phyloP scores from a whole-genome alignment of 805 yeast species.

The Kodamaea laetipori region DNA sequence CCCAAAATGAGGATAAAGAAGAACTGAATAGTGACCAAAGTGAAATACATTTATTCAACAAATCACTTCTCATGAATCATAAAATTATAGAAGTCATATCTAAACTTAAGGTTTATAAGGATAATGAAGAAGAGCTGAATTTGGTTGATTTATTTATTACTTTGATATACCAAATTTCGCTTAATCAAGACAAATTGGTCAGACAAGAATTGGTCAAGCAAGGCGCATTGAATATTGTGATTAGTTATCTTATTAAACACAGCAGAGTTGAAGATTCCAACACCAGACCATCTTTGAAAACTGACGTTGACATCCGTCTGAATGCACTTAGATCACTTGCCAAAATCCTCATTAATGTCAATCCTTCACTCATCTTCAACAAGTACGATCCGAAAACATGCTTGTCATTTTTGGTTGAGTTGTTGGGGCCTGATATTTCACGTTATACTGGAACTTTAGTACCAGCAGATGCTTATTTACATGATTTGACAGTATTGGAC shows the following conservation, averaged over 20 bases:
- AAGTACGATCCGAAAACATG: conserved; percentile 43
- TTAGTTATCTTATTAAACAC: conserved; percentile 40
- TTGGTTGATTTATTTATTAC: conserved; percentile 28
- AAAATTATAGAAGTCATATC: conserved; percentile 22
- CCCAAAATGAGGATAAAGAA: conserved; percentile 26
- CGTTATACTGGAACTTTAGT: conserved; percentile 18
- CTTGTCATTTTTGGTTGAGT: conserved; percentile 51
- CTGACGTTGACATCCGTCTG: conserved; percentile 26
- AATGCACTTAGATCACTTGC: conserved; percentile 47
- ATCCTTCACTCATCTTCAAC: conserved; percentile 45
- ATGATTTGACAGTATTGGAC: conserved; percentile 42
- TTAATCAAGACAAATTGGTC: conserved; percentile 23
- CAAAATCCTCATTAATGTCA: conserved; percentile 44
- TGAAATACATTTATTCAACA: conserved; percentile 35
- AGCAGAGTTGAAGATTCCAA: conserved; percentile 27
- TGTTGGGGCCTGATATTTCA: conserved; percentile 39
- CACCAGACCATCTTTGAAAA: conserved; percentile 21
- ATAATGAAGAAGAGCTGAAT: conserved; percentile 16
- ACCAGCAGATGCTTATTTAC: conserved; percentile 19
- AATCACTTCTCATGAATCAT: conserved; percentile 28
- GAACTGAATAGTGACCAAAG: conserved; percentile 22
- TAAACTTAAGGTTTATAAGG: conserved; percentile 21
- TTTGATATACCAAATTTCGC: conserved; percentile 39
- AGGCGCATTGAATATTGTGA: conserved; percentile 43
- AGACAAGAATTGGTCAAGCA: conserved; percentile 46